Percentiles rank a stretch among this genome's conserved stretches.
These are phyloP conservation scores for Metarhizium rileyi DNA, from an alignment of 2,329 filamentous ascomycete genomes.

Conservation along the genomic window DNA sequence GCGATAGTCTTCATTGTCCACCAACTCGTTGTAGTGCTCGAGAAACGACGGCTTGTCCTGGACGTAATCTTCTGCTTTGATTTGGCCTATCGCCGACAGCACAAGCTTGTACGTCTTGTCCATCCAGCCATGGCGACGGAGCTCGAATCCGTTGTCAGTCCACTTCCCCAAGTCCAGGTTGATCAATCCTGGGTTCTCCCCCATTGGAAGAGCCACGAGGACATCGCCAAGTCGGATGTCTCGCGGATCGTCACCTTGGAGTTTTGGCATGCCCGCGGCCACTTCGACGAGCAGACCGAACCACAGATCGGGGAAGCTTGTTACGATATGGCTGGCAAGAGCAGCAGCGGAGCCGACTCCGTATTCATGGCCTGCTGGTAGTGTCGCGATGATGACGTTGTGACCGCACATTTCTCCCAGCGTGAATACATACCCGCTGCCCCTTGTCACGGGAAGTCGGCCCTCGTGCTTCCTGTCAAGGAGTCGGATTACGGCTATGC, in stretches of 20 bases:
- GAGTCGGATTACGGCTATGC: constrained; percentile 20
- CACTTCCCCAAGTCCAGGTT: constrained; percentile 21
- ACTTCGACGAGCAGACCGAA: constrained; percentile 29
- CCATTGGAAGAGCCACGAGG: constrained; percentile 17
- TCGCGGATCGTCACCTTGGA: constrained; percentile 10
- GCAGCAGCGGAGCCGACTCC: constrained; percentile 23
- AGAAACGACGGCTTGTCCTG: background rate
- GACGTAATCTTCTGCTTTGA: background rate
- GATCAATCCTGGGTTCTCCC: constrained; percentile 15
- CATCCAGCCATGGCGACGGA: background rate
- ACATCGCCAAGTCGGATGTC: constrained; percentile 27
- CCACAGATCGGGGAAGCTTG: constrained; percentile 26
- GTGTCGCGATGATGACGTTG: constrained; percentile 26
- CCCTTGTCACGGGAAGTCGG: constrained; percentile 18
- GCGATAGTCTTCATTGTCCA: background rate
- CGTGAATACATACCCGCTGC: constrained; percentile 24
- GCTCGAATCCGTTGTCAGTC: constrained; percentile 2
- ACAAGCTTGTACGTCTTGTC: background rate
- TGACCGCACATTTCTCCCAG: constrained; percentile 24
- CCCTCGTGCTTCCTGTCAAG: constrained; percentile 21
- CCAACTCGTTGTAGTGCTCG: background rate
- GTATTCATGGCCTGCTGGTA: constrained; percentile 24
- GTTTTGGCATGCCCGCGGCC: constrained; percentile 24
- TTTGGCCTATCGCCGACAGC: background rate
- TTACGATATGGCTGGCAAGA: constrained; percentile 24